phyloP scores from a whole-genome alignment of 139 green algal genomes.

The Tetraselmis striata region DNA sequence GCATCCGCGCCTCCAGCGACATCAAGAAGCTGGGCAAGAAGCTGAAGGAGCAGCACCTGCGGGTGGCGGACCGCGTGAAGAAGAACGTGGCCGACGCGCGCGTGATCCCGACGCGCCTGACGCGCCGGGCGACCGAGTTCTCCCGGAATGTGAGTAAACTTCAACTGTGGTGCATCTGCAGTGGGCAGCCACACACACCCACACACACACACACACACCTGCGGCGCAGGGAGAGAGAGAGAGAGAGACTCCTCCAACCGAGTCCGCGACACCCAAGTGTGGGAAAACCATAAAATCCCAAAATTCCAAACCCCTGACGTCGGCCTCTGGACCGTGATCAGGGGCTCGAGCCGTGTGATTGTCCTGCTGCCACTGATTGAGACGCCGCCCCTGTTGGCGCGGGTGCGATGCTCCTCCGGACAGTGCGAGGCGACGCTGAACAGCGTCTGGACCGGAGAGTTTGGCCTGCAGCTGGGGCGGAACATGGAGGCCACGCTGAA shows the following conservation, averaged over 20 bases:
- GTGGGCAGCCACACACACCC: not conserved
- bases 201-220: no score
- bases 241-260: no score
- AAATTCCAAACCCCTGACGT: no score
- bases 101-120: constrained; percentile 16
- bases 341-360: no score
- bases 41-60: constrained; percentile 50
- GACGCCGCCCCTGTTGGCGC: no score
- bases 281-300: no score
- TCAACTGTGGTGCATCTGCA: no score
- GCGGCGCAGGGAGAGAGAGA: no score
- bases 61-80: constrained; percentile 46
- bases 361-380: no score
- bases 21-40: constrained; percentile 59
- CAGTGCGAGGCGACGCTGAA: not conserved
- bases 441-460: not conserved
- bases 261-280: no score
- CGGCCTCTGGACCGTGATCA: no score
- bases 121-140: not conserved
- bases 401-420: no score
- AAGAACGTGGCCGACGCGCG: constrained; percentile 33
- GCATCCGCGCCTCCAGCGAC: constrained; percentile 49
- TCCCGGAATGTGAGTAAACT: not conserved
- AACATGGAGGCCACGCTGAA: not conserved
- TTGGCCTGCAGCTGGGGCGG: not conserved